A percentile compares a stretch with the other conserved stretches of the same genome.
phyloP scores from a whole-genome alignment of 345 rosid genomes.

The Heritiera fomes region DNA sequence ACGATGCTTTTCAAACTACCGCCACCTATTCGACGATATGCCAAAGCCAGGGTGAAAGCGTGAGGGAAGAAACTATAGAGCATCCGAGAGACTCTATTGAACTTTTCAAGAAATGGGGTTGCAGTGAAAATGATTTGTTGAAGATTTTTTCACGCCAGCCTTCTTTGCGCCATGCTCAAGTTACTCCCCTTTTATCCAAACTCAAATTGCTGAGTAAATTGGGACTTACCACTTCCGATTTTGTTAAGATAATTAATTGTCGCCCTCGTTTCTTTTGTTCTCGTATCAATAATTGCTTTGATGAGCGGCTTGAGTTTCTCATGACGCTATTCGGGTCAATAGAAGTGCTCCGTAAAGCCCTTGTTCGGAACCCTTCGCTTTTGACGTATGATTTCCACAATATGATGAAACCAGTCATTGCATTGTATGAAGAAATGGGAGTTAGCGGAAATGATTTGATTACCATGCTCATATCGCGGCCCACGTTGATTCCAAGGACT shows the following conservation, averaged over 20 bases:
- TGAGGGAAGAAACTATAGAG: conserved; percentile 9
- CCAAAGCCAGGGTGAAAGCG: conserved; percentile 32
- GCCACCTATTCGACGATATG: conserved; percentile 73
- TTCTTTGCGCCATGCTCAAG: conserved; percentile 50
- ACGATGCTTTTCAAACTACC: not conserved
- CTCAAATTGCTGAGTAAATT: conserved; percentile 50
- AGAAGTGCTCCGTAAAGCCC: conserved; percentile 60
- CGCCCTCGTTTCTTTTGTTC: conserved; percentile 74
- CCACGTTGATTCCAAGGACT: conserved; percentile 74
- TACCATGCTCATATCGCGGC: conserved; percentile 63
- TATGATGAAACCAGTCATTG: conserved; percentile 55
- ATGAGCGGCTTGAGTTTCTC: conserved; percentile 66
- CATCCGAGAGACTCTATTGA: conserved; percentile 30
- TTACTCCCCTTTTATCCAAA: conserved; percentile 50
- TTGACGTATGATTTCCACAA: conserved; percentile 64
- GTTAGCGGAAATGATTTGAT: conserved; percentile 48
- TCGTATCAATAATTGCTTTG: conserved; percentile 56
- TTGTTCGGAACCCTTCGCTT: conserved; percentile 74
- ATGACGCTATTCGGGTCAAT: conserved; percentile 52
- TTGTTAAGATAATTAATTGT: conserved; percentile 70
- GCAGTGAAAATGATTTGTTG: conserved; percentile 56
- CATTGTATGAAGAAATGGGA: conserved; percentile 59
- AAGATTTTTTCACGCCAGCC: conserved; percentile 56
- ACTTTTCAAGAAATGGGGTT: conserved; percentile 68
- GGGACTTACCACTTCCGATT: conserved; percentile 65